Evolutionary conservation across 129 eudicot species (phyloP).

Genomic region (Lactuca sativa): DNA sequence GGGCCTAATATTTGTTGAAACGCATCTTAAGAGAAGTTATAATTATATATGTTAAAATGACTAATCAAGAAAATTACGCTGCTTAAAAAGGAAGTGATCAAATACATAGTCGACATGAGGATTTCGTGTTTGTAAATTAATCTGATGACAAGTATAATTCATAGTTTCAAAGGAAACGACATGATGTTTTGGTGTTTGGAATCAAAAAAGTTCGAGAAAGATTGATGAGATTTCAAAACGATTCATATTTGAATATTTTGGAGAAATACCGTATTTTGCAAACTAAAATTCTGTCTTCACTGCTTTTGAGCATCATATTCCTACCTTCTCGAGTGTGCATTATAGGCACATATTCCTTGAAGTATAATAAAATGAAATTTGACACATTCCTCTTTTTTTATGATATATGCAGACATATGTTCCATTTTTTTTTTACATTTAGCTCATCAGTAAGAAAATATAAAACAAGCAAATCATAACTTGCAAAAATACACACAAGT

Average conservation of each 20-base stretch:
- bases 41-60: background rate
- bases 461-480: background rate
- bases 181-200: background rate
- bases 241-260: background rate
- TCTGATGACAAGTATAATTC: background rate
- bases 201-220: no score
- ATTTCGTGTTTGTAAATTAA: no score
- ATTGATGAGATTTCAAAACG: no score
- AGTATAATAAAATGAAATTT: background rate
- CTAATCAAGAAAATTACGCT: background rate
- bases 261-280: background rate
- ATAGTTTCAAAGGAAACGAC: background rate
- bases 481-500: no score
- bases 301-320: background rate
- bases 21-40: background rate
- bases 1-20: no score
- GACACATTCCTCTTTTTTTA: background rate
- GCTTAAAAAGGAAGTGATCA: no score
- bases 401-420: no score
- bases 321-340: background rate
- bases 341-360: background rate
- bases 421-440: background rate
- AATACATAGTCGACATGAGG: no score
- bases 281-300: background rate
- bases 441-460: background rate